Evolutionary conservation across 1,284 basidiomycete genomes (phyloP), one percentile per base, ranked within the genome.

Genomic region (Moesziomyces antarcticus): DNA sequence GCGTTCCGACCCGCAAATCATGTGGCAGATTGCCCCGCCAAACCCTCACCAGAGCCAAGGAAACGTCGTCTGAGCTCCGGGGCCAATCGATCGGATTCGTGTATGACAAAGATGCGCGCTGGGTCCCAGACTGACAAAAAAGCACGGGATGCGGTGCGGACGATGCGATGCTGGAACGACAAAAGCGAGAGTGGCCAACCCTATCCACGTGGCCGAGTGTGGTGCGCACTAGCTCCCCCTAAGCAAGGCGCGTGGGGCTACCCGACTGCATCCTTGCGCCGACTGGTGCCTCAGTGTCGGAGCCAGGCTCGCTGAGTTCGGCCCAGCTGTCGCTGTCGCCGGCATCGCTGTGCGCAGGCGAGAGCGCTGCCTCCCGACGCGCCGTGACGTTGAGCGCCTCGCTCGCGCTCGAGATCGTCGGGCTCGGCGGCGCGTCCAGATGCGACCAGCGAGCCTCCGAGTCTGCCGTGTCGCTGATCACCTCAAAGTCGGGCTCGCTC

Each of bases 291-390:
- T 57, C 57, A 11, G 20, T 53, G n/a, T 60, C 65, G 20, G 70
- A 68, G 5, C 60, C 57, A 35, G 46, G 46, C 14, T 67, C 56
- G 57, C 64, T 67, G 44, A 73, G 27, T 50, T 68, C 60, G 22
- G 70, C 70, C 70, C 70, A 73, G 61, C 70, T 73, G 11, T 73
- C 70, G 57, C 70, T 73, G 11, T 73, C 70, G 30, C 60, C 64
- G 13, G 46, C 63, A 42, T 68, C 70, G 40, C 70, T 73, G 1
- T 33, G 18, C 22, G 53, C 45, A 14, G 14, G 37, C 22, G 68
- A 64, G 3, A 50, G 18, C n/a, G 47, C 48, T 20, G 57, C 62
- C 14, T 44, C 40, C 13, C 46, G 42, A 22, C 58, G 33, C 14
- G 5, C 44, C 5, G 40, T 33, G 41, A 46, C 47, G 14, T 57